Evolutionary conservation across 768 basidiomycete species (phyloP), one percentile per base, ranked within the genome.

Genomic region (Gautieria morchelliformis): DNA sequence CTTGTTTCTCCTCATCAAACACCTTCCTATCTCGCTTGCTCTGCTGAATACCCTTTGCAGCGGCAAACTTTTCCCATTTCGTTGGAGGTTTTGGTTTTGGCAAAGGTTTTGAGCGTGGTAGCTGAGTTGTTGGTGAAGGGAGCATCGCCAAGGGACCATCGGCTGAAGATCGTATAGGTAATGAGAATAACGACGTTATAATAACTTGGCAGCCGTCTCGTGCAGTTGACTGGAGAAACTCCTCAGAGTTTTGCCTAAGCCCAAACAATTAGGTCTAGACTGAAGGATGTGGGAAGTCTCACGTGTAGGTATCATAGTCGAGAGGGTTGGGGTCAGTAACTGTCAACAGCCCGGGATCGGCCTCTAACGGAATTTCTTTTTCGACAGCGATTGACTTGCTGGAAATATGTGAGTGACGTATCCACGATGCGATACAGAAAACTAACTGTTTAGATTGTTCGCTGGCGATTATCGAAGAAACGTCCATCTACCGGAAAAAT

Each of bases 1-100:
- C 88, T 69, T 96, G 92, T 66, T 78, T 82, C 69, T 95, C 93
- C 64, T 63, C 48, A 49, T 49, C 48, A 49, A 49, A 49, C 32
- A 49, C 48, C 35, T 84, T 84, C 73, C 80, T 87, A 12, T 95
- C 91, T 46, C 81, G 81, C 49, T 73, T 78, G 65, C 74, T 81
- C 65, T 96, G 83, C 65, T 83, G 82, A 65, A 98, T 98, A 39
- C 96, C 96, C 74, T 96, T 97, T 39, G 89, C 85, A 48, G 84
- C 83, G 5, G 95, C 95, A 66, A 98, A 99, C 56, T 81, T 77
- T 74, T 98, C 53, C 96, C 96, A 99, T 70, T 96, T 98, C 7
- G 95, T 98, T 35, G 78, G 83, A 9, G 87, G 85, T 71, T 95
- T 96, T 2, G 89, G 87, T 65, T 93, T 94, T 0, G 94, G 96